Percentiles rank a stretch among this genome's conserved stretches.
Conservation (phyloP, 2,329 filamentous ascomycete species). For the Venturia nashicola region DNA sequence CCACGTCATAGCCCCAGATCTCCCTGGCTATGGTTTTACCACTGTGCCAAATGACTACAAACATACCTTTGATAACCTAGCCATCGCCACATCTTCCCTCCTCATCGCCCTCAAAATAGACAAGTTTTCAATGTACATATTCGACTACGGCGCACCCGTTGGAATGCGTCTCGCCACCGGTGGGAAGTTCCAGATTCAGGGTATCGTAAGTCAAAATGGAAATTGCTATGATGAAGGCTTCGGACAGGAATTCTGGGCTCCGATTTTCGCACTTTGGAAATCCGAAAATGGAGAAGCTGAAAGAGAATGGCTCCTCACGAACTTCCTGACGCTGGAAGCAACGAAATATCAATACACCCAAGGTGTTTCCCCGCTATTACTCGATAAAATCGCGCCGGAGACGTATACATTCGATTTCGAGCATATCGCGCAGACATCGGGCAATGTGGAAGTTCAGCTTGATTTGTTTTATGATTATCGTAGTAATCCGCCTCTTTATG, state of each 20-base stretch:
- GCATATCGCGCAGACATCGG: conserved; percentile 36
- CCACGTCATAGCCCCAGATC: conserved; percentile 42
- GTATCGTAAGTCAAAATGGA: conserved; percentile 48
- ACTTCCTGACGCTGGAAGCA: conserved; percentile 13
- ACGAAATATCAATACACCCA: conserved; percentile 32
- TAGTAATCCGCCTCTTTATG: conserved; percentile 42
- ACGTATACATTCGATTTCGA: conserved; percentile 37
- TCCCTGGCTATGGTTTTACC: conserved; percentile 50
- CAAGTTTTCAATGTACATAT: conserved; percentile 45
- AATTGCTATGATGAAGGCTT: conserved; percentile 49
- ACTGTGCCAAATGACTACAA: conserved; percentile 30
- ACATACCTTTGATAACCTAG: conserved; percentile 43
- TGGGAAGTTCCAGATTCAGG: conserved; percentile 34
- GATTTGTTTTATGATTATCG: conserved; percentile 46
- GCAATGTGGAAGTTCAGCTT: conserved; percentile 41
- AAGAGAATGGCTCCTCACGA: conserved; percentile 13
- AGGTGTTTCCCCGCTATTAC: conserved; percentile 22
- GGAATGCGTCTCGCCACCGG: conserved; percentile 41
- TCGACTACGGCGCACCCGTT: conserved; percentile 50
- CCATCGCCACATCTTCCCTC: conserved; percentile 36
- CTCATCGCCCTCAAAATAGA: conserved; percentile 29
- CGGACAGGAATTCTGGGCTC: conserved; percentile 34
- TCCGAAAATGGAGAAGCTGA: conserved; percentile 18
- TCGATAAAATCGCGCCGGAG: conserved; percentile 29
- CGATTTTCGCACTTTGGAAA: conserved; percentile 35